Evolutionary conservation across 1,284 basidiomycete species (phyloP), one percentile per base, ranked within the genome.

Genomic region (Exsudoporus floridanus): DNA sequence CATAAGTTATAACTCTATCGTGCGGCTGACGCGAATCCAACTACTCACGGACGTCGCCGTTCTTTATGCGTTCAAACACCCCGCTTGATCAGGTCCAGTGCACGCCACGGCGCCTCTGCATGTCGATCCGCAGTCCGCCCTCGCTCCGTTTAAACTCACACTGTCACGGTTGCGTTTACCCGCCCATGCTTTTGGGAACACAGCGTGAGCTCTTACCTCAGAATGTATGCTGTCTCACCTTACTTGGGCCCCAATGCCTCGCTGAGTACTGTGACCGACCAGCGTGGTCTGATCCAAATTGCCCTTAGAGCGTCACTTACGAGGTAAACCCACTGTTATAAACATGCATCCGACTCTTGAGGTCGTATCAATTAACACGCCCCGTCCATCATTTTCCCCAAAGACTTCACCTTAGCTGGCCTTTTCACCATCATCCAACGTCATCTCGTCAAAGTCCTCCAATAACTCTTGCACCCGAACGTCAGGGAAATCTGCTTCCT

Each of bases 401-500:
- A 33, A 10, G 10, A 25, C n/a, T 34, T n/a, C 9, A 12, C 28
- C 27, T 62, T 46, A 65, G 35, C 39, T 47, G 14, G 40, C 41
- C 19, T 57, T 57, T 42, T 62, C 63, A 2, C 38, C 50, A 40
- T 77, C 74, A 19, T 72, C 79, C 23, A 90, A 71, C 10, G 85
- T 87, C 86, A 90, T 80, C 70, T 88, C 87, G 64, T 98, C 94
- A 66, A 98, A 92, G 69, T 92, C 87, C 59, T 98, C 94, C 62
- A 98, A 73, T 57, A 99, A 72, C 74, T 98, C 96, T 63, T 96
- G 86, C 63, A 98, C 71, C 53, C 83, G 79, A 49, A 94, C 83
- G 58, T 94, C 88, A 0, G 94, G 94, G 84, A 96, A 95, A 71
- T 97, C 94, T 4, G 81, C 76, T 67, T 97, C 94, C n/a, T 85